Base-by-base conservation (phyloP, 2,329 filamentous ascomycete species). In the Geosmithia putterillii region DNA sequence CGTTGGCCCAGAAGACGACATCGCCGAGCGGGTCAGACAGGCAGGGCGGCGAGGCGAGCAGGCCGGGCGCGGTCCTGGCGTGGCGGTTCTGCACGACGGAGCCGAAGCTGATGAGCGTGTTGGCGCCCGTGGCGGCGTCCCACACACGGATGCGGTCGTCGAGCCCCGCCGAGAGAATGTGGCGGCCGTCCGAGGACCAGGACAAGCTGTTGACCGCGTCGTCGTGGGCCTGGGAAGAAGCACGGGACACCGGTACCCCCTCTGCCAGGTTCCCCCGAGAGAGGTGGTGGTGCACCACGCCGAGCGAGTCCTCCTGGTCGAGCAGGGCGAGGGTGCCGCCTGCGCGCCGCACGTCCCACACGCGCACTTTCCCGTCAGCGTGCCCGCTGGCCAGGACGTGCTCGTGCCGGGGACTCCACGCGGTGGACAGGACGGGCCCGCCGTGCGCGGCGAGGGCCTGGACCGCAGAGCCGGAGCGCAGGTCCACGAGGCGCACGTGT, bases 81-180 rank as follows among this genome's bases (percentile, higher is more conserved):
- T 74, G 79, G 50, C 66, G 71, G 57, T 95, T 95, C 52, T 81
- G 82, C 36, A 95, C 72, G 22, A 80, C 72, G 1, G 89, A 85
- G 0, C 88, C 88, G 56, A 95, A 96, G 58, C 83, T 89, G 0
- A 84, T 85, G 6, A 95, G 75, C 1, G 86, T 94, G 59, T 96
- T 95, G 17, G 83, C 83, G 2, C 88, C 87, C 0, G 78, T 86
- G 0, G 71, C 71, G 2, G 84, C 77, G 56, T 95, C 76, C 90
- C 90, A 96, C 1, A 95, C 85, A 4, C 89, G 76, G 48, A 96
- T 81, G 8, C 83, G 77, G 41, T 85, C 73, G 57, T 96, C 92
- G 45, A 94, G 83, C 0, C 88, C 89, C 2, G 85, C 75, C 1
- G 84, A 87, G 12, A 95, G 70, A 17, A 96, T 70, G 56, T 83